Base-by-base conservation (phyloP, 805 yeast genomes). In the Sugiyamaella lignohabitans region DNA sequence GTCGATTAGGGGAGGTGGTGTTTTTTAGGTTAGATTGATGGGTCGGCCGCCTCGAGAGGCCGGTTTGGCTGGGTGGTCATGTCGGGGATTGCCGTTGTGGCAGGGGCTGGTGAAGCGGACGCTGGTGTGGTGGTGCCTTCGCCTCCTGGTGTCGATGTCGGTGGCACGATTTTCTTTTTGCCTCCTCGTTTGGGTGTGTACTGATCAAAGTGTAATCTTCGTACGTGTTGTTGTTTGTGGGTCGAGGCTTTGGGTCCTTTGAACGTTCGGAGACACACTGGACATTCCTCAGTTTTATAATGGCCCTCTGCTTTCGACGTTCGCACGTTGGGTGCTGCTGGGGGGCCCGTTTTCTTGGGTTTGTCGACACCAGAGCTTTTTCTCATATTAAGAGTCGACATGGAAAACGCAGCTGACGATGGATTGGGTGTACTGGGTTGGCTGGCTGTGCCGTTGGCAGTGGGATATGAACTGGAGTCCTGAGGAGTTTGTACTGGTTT, bases 151-250 rank as follows among this genome's bases (percentile, higher is more conserved):
- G 11, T 14, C 38, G 38, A 5, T 27, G 32, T 35, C 11, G 38
- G 20, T 5, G 6, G 18, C 20, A 10, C 21, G 5, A 17, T 6
- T 40, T 64, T 56, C 55, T 65, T 66, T 54, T 67, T 69, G 18
- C 75, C 75, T 3, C 76, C 74, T 2, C 73, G 66, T 53, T 71
- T 71, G 34, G 74, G 74, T 34, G 65, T 66, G 51, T 72, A 72
- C 40, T 66, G 66, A 36, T 65, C 67, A 1, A 76, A 76, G 43
- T 72, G 76, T 32, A 71, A 57, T 36, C 75, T 58, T 19, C 73
- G 65, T 43, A 71, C 71, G 48, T 72, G 76, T 60, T 72, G 76
- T 56, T 72, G 76, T 53, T 67, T 69, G 56, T 71, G 75, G 2
- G 75, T 72, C 1, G 72, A 59, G 2, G 75, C 67, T 57, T 68